phyloP scores from a whole-genome alignment of 2,329 filamentous ascomycete genomes.

The Colletotrichum camelliae region DNA sequence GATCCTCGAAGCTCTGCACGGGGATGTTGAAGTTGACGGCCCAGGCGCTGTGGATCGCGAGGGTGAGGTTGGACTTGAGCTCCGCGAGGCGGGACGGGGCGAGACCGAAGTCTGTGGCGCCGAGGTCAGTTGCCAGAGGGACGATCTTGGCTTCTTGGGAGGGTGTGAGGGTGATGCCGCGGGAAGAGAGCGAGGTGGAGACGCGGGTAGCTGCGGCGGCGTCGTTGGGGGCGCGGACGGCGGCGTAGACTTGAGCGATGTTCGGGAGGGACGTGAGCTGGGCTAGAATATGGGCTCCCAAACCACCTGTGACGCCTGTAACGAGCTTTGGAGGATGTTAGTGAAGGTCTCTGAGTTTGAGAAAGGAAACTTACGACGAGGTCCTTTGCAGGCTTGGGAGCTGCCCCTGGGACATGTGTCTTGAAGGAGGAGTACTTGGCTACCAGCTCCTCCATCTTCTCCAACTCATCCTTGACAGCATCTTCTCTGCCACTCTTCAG shows the following conservation, averaged over 20 bases:
- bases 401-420: slow-evolving; percentile 23
- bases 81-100: slow-evolving; percentile 26
- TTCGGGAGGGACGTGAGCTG: slow-evolving; percentile 64
- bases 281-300: slow-evolving; percentile 63
- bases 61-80: slow-evolving; percentile 32
- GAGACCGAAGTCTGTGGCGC: slow-evolving; percentile 44
- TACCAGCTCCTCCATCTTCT: slow-evolving; percentile 36
- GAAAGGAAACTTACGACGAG: slow-evolving; percentile 30
- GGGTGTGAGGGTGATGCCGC: slow-evolving; percentile 30
- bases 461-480: slow-evolving; percentile 25
- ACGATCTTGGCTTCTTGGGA: slow-evolving; percentile 33
- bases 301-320: slow-evolving; percentile 65
- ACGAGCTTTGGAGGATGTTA: slow-evolving; percentile 40
- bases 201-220: slow-evolving; percentile 33
- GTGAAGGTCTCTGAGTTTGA: not conserved
- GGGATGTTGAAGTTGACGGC: slow-evolving; percentile 25
- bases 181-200: slow-evolving; percentile 31
- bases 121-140: slow-evolving; percentile 45
- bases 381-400: slow-evolving; percentile 28
- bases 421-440: slow-evolving; percentile 40
- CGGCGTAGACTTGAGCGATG: slow-evolving; percentile 54
- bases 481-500: not conserved
- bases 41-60: slow-evolving; percentile 25
- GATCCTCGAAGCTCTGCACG: slow-evolving; percentile 22
- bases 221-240: slow-evolving; percentile 48